These are phyloP conservation scores for Polytrichum commune DNA, from an alignment of 225 moss, liverwort and hornwort species.

Conservation along the genomic window DNA sequence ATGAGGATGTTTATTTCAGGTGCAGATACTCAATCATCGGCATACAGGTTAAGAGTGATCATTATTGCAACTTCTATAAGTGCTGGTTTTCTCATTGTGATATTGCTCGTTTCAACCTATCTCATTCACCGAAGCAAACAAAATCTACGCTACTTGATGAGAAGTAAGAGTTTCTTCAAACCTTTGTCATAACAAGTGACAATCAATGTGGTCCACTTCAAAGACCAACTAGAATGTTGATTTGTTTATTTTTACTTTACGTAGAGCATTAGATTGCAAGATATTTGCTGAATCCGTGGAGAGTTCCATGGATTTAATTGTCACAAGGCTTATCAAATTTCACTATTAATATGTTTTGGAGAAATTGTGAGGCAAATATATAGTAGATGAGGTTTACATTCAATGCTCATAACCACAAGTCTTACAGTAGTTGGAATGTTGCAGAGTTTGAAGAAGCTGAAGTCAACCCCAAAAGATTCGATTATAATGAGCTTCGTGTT, in stretches of 20 bases:
- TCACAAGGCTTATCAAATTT: too few relatives aligned
- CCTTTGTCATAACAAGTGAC: too few relatives aligned
- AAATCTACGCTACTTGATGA: neutral
- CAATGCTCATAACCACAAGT: neutral
- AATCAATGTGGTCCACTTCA: too few relatives aligned
- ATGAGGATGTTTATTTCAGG: neutral
- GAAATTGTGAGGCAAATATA: too few relatives aligned
- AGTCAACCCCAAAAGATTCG: constrained; percentile 23
- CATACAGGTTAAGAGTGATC: neutral
- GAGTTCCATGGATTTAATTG: too few relatives aligned
- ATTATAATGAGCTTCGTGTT: constrained; percentile 21
- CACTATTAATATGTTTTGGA: too few relatives aligned
- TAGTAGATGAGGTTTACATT: too few relatives aligned
- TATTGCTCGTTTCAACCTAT: constrained; percentile 13
- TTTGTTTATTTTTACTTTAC: too few relatives aligned
- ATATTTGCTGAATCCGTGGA: too few relatives aligned
- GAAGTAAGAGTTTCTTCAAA: constrained; percentile 1
- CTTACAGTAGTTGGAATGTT: neutral
- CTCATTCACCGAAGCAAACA: constrained; percentile 18
- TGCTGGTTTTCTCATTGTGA: constrained; percentile 2
- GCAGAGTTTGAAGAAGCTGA: constrained; percentile 23
- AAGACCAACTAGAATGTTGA: too few relatives aligned
- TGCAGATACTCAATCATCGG: too few relatives aligned
- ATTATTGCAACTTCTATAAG: constrained; percentile 7
- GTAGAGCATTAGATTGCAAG: too few relatives aligned